These are phyloP conservation scores for Neurospora sp. DNA, from an alignment of 495 filamentous ascomycete species.

Conservation along the genomic window DNA sequence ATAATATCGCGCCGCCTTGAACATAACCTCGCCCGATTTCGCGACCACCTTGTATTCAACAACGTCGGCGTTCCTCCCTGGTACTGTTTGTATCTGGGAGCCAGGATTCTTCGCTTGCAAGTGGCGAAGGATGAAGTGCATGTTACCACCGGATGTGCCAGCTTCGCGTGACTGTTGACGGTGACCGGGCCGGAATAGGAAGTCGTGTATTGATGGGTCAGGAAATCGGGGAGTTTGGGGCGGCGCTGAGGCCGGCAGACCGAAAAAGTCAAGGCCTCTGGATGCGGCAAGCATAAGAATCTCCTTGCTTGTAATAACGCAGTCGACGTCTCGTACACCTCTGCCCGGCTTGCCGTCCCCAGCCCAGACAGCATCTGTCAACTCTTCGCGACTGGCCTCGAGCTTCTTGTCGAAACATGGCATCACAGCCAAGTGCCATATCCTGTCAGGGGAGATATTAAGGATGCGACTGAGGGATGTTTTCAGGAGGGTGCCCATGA, in stretches of 20 bases:
- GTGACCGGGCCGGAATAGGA: conserved; percentile 49
- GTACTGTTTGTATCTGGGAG: conserved; percentile 53
- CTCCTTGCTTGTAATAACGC: conserved; percentile 92
- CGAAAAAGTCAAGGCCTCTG: conserved; percentile 61
- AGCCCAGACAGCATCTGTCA: conserved; percentile 73
- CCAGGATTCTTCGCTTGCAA: conserved; percentile 59
- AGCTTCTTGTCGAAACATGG: conserved; percentile 99
- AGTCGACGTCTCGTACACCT: conserved; percentile 82
- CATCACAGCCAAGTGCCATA: conserved; percentile 95
- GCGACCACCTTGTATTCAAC: conserved; percentile 63
- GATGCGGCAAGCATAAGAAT: conserved; percentile 78
- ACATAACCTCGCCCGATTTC: conserved; percentile 44
- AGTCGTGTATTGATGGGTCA: conserved; percentile 54
- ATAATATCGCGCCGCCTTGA: conserved; percentile 84
- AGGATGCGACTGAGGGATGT: conserved; percentile 62
- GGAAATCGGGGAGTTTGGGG: conserved; percentile 46
- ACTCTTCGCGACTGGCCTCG: conserved; percentile 84
- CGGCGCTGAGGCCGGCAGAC: conserved; percentile 49
- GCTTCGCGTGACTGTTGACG: conserved; percentile 24
- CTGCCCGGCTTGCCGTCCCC: conserved; percentile 30
- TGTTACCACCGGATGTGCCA: conserved; percentile 83
- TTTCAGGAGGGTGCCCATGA: conserved; percentile 83
- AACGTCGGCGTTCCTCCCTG: conserved; percentile 84
- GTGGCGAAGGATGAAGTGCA: conserved; percentile 66
- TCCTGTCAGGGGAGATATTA: conserved; percentile 61